Conservation (phyloP, 148 eudicot species). For the Persicaria tinctoria region DNA sequence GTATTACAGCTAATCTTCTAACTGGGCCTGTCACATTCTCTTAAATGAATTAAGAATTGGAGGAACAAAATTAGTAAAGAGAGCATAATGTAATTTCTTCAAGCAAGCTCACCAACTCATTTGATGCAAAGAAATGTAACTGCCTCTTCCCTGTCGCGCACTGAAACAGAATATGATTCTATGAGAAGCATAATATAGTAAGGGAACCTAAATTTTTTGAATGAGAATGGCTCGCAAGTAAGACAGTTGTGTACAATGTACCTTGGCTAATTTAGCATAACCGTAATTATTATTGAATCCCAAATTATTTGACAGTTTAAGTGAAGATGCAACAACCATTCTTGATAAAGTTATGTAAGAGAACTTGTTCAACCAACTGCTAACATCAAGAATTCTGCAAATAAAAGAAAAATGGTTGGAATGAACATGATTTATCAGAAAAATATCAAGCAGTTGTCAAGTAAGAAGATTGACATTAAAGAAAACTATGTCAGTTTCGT, state of each 20-base stretch:
- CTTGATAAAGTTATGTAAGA: background rate
- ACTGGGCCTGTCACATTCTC: too few species aligned
- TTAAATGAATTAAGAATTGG: too few species aligned
- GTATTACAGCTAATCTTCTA: too few species aligned
- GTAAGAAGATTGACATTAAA: too few species aligned
- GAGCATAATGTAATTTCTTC: background rate
- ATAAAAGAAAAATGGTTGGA: too few species aligned
- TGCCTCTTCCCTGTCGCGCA: background rate
- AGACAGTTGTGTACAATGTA: background rate
- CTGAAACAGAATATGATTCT: constrained; percentile 2
- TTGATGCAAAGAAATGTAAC: constrained; percentile 2
- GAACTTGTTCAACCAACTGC: too few species aligned
- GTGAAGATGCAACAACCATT: constrained; percentile 12
- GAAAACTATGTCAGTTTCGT: too few species aligned
- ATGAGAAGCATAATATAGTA: background rate
- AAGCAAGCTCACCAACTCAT: constrained; percentile 9
- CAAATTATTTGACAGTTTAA: constrained; percentile 2
- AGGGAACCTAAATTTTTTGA: background rate
- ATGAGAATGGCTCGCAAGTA: background rate
- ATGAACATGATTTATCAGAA: too few species aligned
- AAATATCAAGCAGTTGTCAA: too few species aligned
- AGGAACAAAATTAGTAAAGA: too few species aligned
- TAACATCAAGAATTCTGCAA: too few species aligned
- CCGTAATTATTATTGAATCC: background rate
- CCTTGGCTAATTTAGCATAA: constrained; percentile 2